Conservation (phyloP, 2,329 filamentous ascomycete genomes). For the Lasiodiplodia gonubiensis region DNA sequence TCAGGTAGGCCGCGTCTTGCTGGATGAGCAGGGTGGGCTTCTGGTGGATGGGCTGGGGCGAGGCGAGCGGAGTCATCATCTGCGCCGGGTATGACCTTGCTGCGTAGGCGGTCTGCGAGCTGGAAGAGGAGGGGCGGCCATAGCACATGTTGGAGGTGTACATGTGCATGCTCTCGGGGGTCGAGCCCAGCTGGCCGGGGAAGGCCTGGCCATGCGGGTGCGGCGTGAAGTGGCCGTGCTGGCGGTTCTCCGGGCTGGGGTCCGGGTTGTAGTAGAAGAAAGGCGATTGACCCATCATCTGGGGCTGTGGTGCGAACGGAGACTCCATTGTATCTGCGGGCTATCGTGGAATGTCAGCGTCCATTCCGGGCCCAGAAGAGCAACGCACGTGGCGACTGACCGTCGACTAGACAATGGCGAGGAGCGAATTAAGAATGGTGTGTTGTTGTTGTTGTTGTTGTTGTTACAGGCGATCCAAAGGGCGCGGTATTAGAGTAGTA, state of each 20-base stretch:
- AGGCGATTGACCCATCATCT: constrained; percentile 71
- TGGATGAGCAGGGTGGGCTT: constrained; percentile 75
- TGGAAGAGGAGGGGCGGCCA: constrained; percentile 65
- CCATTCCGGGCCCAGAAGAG: constrained; percentile 32
- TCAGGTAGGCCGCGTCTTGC: constrained; percentile 58
- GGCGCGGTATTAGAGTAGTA: constrained; percentile 27
- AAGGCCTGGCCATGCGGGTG: constrained; percentile 58
- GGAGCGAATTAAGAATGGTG: constrained; percentile 3
- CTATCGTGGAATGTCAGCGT: constrained; percentile 35
- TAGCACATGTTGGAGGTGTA: constrained; percentile 53
- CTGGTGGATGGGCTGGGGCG: constrained; percentile 73
- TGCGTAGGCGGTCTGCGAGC: constrained; percentile 63
- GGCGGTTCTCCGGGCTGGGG: constrained; percentile 69
- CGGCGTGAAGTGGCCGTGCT: constrained; percentile 77
- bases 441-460: constrained; percentile 15
- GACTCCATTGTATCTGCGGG: constrained; percentile 64
- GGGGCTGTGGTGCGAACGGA: constrained; percentile 59
- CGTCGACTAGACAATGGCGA: constrained; percentile 15
- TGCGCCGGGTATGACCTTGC: constrained; percentile 62
- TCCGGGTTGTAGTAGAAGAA: constrained; percentile 91
- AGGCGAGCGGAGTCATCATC: constrained; percentile 76
- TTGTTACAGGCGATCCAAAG: constrained; percentile 19
- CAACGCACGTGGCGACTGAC: constrained; percentile 14
- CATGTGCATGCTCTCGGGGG: constrained; percentile 49
- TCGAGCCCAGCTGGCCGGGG: constrained; percentile 42